phyloP scores from a whole-genome alignment of 495 filamentous ascomycete genomes.

The Penicillium arizonense region DNA sequence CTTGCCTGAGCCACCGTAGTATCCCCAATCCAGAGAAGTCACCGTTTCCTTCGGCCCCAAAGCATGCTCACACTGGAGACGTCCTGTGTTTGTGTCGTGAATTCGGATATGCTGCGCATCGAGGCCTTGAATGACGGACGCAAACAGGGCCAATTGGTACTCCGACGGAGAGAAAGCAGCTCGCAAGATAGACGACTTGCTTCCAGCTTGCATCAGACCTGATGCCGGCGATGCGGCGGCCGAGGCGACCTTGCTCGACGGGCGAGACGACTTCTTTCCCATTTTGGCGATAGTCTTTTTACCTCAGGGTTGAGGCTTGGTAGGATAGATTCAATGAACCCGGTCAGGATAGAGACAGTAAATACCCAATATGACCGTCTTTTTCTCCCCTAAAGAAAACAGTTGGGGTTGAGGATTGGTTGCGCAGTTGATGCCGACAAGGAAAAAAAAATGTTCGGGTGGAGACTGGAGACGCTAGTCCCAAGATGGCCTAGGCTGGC shows the following conservation, averaged over 20 bases:
- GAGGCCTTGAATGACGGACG: conserved; percentile 58
- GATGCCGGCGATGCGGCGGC: conserved; percentile 46
- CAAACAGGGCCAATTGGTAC: conserved; percentile 58
- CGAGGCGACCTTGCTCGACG: conserved; percentile 46
- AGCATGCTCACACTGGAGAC: conserved; percentile 56
- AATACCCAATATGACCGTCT: conserved; percentile 6
- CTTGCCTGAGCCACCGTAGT: conserved; percentile 34
- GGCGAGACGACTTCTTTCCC: conserved; percentile 51
- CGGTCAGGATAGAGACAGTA: conserved; percentile 1
- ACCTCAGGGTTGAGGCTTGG: conserved; percentile 1
- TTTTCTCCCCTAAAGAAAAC: conserved; percentile 26
- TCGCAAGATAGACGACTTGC: conserved; percentile 50
- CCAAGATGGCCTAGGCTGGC: conserved; percentile 27
- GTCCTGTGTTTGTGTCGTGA: conserved; percentile 57
- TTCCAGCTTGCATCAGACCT: conserved; percentile 34
- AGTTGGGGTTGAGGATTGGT: conserved; percentile 32
- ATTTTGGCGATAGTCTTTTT: conserved; percentile 25
- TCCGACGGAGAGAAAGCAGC: conserved; percentile 55
- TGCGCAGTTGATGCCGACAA: conserved; percentile 33
- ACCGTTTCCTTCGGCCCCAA: conserved; percentile 49
- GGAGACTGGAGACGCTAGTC: conserved; percentile 38
- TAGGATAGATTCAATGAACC: background rate
- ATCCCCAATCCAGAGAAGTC: conserved; percentile 60
- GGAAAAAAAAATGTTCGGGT: conserved; percentile 49
- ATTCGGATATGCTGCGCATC: conserved; percentile 59